Conservation (phyloP, 441 rosid species). For the Pelargonium citronellum region DNA sequence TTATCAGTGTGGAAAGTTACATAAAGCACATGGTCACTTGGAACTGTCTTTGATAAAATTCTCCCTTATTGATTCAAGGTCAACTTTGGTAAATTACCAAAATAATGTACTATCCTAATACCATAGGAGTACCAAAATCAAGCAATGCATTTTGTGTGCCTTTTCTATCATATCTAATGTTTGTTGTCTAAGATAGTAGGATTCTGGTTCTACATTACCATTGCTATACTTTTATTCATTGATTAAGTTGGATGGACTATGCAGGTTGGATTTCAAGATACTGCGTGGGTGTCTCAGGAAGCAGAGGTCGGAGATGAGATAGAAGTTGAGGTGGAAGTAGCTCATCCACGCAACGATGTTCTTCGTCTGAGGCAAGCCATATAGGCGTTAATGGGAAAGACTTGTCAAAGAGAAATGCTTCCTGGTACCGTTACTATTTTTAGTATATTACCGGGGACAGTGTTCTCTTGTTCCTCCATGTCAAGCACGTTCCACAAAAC, state of each 20-base stretch:
- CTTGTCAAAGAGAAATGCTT: background rate
- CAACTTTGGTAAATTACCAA: background rate
- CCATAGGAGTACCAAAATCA: background rate
- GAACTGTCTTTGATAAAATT: background rate
- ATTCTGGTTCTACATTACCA: background rate
- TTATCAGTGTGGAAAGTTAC: background rate
- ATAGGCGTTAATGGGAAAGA: background rate
- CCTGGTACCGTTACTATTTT: background rate
- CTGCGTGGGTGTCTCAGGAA: constrained; percentile 77
- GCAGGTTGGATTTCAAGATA: constrained; percentile 80
- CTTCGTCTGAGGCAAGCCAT: constrained; percentile 57
- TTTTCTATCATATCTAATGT: background rate
- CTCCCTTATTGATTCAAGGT: background rate
- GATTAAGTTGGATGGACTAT: constrained; percentile 15
- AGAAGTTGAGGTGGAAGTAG: constrained; percentile 70
- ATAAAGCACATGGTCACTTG: background rate
- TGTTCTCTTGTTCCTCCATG: too few relatives aligned
- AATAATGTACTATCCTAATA: background rate
- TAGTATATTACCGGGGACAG: too few relatives aligned
- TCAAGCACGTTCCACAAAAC: too few relatives aligned
- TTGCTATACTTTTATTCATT: background rate
- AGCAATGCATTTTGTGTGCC: background rate
- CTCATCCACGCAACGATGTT: constrained; percentile 72
- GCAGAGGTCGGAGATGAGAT: constrained; percentile 74
- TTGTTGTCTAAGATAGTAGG: background rate